Evolutionary conservation across 164 flowering plant genomes (phyloP).

Genomic region (Sextonia rubra): DNA sequence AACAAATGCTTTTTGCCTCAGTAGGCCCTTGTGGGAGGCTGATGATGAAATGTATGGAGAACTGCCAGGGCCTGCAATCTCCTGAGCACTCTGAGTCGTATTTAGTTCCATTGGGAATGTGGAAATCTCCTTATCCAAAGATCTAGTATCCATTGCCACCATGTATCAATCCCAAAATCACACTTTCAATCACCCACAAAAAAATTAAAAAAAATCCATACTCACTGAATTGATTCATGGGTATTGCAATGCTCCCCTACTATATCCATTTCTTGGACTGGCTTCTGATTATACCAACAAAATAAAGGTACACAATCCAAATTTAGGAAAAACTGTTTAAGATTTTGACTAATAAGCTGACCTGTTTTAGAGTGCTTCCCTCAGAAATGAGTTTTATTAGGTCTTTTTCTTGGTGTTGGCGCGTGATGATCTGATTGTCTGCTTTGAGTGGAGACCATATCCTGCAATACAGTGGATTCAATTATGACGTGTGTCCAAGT

Average conservation of each 20-base stretch:
- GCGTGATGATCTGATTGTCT: constrained; percentile 37
- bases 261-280: constrained; percentile 33
- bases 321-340: neutral
- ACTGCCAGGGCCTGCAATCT: constrained; percentile 24
- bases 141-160: constrained; percentile 26
- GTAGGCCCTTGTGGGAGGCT: constrained; percentile 24
- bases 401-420: constrained; percentile 57
- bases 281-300: constrained; percentile 1
- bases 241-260: constrained; percentile 71
- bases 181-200: neutral
- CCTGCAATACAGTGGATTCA: constrained; percentile 19
- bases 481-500: neutral
- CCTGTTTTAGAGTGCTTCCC: constrained; percentile 46
- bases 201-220: neutral
- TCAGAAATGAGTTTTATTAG: constrained; percentile 44
- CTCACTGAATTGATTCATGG: constrained; percentile 86
- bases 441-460: constrained; percentile 49
- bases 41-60: constrained; percentile 12
- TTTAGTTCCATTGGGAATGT: constrained; percentile 80
- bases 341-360: neutral
- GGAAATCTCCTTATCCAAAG: constrained; percentile 71
- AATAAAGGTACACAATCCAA: neutral
- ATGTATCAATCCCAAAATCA: neutral
- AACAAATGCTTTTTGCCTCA: constrained; percentile 65
- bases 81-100: constrained; percentile 54